Conservation (phyloP, 164 flowering plant genomes). For the Santalum album region DNA sequence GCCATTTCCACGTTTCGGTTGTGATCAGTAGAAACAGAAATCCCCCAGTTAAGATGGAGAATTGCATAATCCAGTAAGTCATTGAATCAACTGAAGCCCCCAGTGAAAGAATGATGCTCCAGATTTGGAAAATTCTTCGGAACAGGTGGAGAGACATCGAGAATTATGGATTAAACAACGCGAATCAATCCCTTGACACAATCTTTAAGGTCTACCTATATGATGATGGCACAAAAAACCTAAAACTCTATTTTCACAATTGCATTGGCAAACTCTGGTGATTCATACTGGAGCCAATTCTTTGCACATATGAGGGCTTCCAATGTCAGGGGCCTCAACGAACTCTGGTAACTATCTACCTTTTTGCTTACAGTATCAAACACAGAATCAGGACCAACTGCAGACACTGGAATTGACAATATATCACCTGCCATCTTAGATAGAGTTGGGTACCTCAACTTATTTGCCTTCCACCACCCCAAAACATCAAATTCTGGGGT, state of each 20-base stretch:
- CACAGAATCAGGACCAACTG: slow-evolving; percentile 48
- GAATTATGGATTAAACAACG: too few species aligned
- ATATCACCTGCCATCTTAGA: slow-evolving; percentile 71
- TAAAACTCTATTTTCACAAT: slow-evolving; percentile 32
- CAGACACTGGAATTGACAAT: slow-evolving; percentile 46
- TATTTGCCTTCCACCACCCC: slow-evolving; percentile 69
- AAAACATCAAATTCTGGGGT: slow-evolving; percentile 51
- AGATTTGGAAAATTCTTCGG: too few species aligned
- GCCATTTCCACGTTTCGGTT: too few species aligned
- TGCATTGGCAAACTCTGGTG: slow-evolving; percentile 9
- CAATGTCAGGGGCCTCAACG: slow-evolving; percentile 42
- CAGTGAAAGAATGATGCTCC: too few species aligned
- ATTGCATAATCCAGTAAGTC: too few species aligned
- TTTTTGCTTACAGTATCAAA: slow-evolving; percentile 35
- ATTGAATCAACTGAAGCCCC: too few species aligned
- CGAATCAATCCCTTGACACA: too few species aligned
- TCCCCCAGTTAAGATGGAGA: too few species aligned
- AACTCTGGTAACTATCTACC: slow-evolving; percentile 42
- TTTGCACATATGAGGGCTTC: slow-evolving; percentile 74
- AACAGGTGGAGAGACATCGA: too few species aligned
- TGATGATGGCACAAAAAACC: slow-evolving; percentile 2
- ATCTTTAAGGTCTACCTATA: too few species aligned
- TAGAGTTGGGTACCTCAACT: slow-evolving; percentile 44
- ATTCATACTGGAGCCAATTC: slow-evolving; percentile 55
- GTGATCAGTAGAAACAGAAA: too few species aligned